Evolutionary conservation across 345 rosid genomes (phyloP).

Genomic region (Euphorbia pulcherrima): DNA sequence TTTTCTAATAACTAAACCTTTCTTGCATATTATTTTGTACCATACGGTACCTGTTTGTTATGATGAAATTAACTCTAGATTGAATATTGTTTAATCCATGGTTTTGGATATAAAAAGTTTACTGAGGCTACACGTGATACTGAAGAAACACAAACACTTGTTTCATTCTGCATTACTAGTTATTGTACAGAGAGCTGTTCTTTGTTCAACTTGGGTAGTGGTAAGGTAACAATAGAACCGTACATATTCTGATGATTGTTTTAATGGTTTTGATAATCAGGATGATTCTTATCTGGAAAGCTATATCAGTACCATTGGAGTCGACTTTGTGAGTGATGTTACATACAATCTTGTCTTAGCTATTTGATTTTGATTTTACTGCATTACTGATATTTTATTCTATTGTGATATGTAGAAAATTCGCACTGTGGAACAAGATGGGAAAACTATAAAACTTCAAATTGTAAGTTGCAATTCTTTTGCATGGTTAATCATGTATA

Average conservation of each 20-base stretch:
- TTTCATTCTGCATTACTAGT: not conserved
- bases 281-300: slow-evolving; percentile 79
- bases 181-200: not conserved
- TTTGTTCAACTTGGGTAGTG: not conserved
- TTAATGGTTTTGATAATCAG: slow-evolving; percentile 28
- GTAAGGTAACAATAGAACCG: not conserved
- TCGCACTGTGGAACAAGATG: slow-evolving; percentile 37
- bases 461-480: slow-evolving; percentile 18
- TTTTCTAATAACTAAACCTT: not conserved
- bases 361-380: not conserved
- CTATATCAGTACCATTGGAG: slow-evolving; percentile 83
- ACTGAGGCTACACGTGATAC: not conserved
- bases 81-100: not conserved
- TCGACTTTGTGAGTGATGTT: slow-evolving; percentile 58
- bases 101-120: not conserved
- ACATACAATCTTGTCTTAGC: not conserved
- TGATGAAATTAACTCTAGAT: not conserved
- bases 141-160: not conserved
- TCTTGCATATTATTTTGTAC: not conserved
- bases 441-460: slow-evolving; percentile 36
- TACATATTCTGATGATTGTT: not conserved
- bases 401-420: slow-evolving; percentile 23
- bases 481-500: not conserved
- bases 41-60: not conserved
- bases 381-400: slow-evolving; percentile 4